phyloP scores from a whole-genome alignment of 2,329 filamentous ascomycete species.

The Lecanosticta acicola region DNA sequence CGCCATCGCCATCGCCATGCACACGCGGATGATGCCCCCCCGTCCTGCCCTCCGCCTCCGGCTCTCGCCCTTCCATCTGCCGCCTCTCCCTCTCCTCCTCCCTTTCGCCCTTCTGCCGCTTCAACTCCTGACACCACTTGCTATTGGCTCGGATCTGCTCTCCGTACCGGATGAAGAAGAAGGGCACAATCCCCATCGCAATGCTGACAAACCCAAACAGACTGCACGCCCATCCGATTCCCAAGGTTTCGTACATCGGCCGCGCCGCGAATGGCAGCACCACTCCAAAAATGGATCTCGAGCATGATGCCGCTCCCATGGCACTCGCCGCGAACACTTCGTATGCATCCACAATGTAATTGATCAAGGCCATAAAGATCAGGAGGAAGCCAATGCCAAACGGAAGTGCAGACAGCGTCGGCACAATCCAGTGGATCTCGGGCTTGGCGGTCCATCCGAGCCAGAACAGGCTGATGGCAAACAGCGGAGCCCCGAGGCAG shows the following conservation, averaged over 20 bases:
- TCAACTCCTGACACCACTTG: conserved; percentile 58
- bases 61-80: conserved; percentile 8
- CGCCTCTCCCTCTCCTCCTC: conserved; percentile 17
- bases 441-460: conserved; percentile 52
- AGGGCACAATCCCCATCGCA: conserved; percentile 51
- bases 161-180: conserved; percentile 53
- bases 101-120: conserved; percentile 41
- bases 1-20: no score
- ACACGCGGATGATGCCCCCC: neutral
- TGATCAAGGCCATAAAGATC: conserved; percentile 49
- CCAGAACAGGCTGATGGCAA: conserved; percentile 47
- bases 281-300: conserved; percentile 72
- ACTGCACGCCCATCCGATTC: conserved; percentile 60
- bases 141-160: conserved; percentile 51
- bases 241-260: conserved; percentile 61
- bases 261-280: conserved; percentile 43
- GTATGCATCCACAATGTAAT: conserved; percentile 63
- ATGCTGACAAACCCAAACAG: conserved; percentile 47
- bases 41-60: no score
- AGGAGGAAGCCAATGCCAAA: conserved; percentile 50
- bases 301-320: conserved; percentile 77
- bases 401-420: conserved; percentile 44
- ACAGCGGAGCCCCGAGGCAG: conserved; percentile 45
- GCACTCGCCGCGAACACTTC: conserved; percentile 69
- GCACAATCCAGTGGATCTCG: conserved; percentile 40